Conservation (phyloP, 495 filamentous ascomycete genomes). For the Terfezia claveryi region DNA sequence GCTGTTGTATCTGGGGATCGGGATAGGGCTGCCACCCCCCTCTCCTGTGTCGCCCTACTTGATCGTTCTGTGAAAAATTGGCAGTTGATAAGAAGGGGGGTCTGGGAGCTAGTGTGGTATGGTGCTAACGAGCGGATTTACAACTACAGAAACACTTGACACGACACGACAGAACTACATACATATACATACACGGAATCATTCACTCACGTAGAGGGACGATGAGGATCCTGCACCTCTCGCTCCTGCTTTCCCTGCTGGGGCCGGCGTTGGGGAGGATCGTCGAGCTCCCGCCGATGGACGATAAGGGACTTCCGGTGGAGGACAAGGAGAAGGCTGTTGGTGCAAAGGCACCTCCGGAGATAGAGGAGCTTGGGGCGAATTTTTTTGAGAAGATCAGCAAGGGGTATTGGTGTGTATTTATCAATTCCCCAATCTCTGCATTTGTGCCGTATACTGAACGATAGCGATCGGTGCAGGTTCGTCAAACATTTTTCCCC, state of each 20-base stretch:
- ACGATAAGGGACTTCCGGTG: not conserved
- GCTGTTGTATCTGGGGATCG: too few species aligned
- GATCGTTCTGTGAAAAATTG: too few species aligned
- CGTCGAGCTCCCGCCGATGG: not conserved
- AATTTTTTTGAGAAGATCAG: constrained; percentile 14
- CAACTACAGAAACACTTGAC: too few species aligned
- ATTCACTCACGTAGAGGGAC: too few species aligned
- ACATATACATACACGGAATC: too few species aligned
- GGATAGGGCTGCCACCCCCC: too few species aligned
- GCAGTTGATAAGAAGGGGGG: too few species aligned
- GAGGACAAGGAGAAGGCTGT: constrained; percentile 1
- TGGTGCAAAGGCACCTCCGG: constrained; percentile 9
- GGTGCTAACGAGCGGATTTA: too few species aligned
- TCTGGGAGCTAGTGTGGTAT: too few species aligned
- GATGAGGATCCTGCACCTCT: not conserved
- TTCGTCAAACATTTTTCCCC: constrained; percentile 61
- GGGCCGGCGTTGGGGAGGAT: not conserved
- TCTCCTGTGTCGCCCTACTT: too few species aligned
- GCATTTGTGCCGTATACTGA: not conserved
- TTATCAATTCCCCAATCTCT: not conserved
- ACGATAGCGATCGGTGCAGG: constrained; percentile 23
- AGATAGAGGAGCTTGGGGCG: constrained; percentile 14
- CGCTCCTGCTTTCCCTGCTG: not conserved
- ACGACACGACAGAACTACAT: too few species aligned
- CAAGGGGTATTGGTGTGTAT: constrained; percentile 17